Evolutionary conservation across 2,329 filamentous ascomycete genomes (phyloP), one percentile per base, ranked within the genome.

Genomic region (Aspergillus sp.): DNA sequence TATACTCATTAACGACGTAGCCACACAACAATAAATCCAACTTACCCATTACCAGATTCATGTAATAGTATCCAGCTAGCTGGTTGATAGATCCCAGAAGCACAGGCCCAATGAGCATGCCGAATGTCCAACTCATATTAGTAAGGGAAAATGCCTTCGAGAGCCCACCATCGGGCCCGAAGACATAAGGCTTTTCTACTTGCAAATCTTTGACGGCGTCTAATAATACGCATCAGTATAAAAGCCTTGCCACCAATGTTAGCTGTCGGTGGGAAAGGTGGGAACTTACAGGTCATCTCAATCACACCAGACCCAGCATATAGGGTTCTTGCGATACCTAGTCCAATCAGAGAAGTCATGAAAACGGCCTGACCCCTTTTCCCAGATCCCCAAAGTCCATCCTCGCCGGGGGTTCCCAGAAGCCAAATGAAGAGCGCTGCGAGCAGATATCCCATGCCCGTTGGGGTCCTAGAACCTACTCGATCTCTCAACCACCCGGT

Each of bases 401-500:
- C 19, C 19, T 19, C 19, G 19, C 19, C 19, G 19, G 19, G 19
- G 19, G 47, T 32, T 1, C 48, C 48, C 3, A 52, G 41, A 1
- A 52, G 43, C 45, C 44, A 50, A 1, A 54, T 33, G 10, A 50
- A 38, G 5, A 45, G 48, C 5, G 41, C 41, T 5, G 45, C 7
- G 9, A 45, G 28, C 1, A 44, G 3, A n/a, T 47, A 52, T 1
- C 48, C 49, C 3, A 48, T 6, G 4, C 29, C 12, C 1, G 50
- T 55, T 1, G 52, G 52, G 3, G 28, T 26, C 3, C 50, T 47
- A 1, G 44, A 45, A 4, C 56, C 55, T 4, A 59, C 43, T 4
- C 44, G 44, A 41, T 59, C 57, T 27, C 48, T 47, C 19, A 59
- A 29, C 46, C 54, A 53, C 2, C 55, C 55, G 29, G 26, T 38